phyloP scores from a whole-genome alignment of 345 rosid species.

The Sisymbrium irio region DNA sequence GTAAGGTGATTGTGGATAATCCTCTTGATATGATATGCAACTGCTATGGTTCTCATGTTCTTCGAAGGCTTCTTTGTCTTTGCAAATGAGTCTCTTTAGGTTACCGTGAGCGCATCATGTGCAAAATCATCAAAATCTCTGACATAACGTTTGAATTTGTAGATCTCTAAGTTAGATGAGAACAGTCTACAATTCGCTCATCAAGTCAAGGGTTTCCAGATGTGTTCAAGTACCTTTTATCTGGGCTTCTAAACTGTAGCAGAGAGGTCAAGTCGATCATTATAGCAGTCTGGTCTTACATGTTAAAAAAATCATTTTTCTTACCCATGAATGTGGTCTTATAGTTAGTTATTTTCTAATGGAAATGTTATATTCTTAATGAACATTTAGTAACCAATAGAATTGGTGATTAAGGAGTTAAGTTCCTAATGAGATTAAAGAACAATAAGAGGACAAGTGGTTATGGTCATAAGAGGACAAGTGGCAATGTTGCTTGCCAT shows the following conservation, averaged over 20 bases:
- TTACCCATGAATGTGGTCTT: too few species aligned
- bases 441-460: too few species aligned
- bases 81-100: constrained; percentile 78
- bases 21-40: constrained; percentile 69
- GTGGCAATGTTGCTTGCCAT: too few species aligned
- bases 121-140: constrained; percentile 57
- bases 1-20: constrained; percentile 60
- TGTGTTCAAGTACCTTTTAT: constrained; percentile 55
- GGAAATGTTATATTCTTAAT: too few species aligned
- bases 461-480: too few species aligned
- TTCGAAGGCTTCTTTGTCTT: constrained; percentile 86
- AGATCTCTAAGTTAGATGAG: constrained; percentile 38
- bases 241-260: constrained; percentile 58
- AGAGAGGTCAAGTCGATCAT: constrained; percentile 59
- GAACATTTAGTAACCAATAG: too few species aligned
- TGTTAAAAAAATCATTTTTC: too few species aligned
- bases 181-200: constrained; percentile 37
- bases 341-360: too few species aligned
- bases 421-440: too few species aligned
- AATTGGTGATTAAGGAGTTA: too few species aligned
- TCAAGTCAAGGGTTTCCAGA: constrained; percentile 67
- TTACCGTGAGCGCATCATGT: constrained; percentile 63
- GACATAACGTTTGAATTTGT: constrained; percentile 72
- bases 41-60: constrained; percentile 92
- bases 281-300: constrained; percentile 83